Percentiles rank a stretch among this genome's conserved stretches.
Evolutionary conservation across 2,329 filamentous ascomycete genomes (phyloP).

Genomic region (Ophiostoma ulmi): DNA sequence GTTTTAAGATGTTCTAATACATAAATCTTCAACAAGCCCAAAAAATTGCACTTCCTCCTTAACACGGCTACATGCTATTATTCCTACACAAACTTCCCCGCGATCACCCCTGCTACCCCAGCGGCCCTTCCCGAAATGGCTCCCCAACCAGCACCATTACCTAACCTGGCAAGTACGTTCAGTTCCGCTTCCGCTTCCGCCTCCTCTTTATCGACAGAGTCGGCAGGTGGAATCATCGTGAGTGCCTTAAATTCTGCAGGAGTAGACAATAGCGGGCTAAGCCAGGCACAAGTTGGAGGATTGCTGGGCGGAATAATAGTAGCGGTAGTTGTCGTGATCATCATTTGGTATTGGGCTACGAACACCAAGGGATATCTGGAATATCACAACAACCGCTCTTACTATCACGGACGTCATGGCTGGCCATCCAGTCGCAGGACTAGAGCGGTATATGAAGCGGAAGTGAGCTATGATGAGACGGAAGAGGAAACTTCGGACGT

Average conservation of each 20-base stretch:
- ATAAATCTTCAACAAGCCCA: not conserved
- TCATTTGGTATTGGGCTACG: conserved; percentile 35
- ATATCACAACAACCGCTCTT: not conserved
- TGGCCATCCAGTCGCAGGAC: not conserved
- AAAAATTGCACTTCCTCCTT: not conserved
- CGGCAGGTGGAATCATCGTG: not conserved
- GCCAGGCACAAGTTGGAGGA: conserved; percentile 38
- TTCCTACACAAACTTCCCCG: not conserved
- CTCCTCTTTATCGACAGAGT: not conserved
- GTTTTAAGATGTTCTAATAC: not conserved
- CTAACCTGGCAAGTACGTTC: not conserved
- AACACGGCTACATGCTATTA: not conserved
- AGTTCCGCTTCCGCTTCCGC: not conserved
- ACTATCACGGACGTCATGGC: conserved; percentile 7
- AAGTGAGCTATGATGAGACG: not conserved
- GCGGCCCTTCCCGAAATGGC: not conserved
- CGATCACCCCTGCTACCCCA: not conserved
- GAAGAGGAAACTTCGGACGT: not conserved
- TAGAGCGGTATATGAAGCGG: not conserved
- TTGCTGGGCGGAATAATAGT: conserved; percentile 40
- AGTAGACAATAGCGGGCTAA: conserved; percentile 13
- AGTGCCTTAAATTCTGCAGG: not conserved
- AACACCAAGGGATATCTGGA: conserved; percentile 17
- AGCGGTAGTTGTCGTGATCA: conserved; percentile 35
- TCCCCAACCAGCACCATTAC: not conserved